Evolutionary conservation across 2,329 filamentous ascomycete species (phyloP).

Genomic region (Cercospora sp.): DNA sequence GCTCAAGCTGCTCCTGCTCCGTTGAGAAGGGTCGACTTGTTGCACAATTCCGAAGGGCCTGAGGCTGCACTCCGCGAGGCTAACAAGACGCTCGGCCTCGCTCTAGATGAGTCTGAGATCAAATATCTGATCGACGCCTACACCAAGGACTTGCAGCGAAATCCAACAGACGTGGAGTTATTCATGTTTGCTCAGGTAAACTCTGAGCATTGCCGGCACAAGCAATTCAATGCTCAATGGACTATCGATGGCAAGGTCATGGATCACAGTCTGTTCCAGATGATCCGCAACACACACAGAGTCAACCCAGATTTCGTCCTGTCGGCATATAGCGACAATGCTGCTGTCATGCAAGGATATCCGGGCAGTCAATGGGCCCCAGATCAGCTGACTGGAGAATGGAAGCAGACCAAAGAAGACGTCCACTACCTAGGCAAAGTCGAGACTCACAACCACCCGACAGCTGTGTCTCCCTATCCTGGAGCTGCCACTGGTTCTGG

Average conservation of each 20-base stretch:
- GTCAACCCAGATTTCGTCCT: slow-evolving; percentile 77
- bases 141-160: slow-evolving; percentile 61
- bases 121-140: slow-evolving; percentile 90
- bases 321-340: slow-evolving; percentile 96
- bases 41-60: slow-evolving; percentile 54
- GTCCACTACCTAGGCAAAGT: slow-evolving; percentile 91
- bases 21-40: slow-evolving; percentile 72
- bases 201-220: slow-evolving; percentile 86
- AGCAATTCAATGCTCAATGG: slow-evolving; percentile 97
- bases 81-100: slow-evolving; percentile 80
- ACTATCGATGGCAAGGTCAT: slow-evolving; percentile 84
- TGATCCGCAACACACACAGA: slow-evolving; percentile 94
- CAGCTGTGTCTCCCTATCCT: slow-evolving; percentile 88
- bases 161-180: slow-evolving; percentile 85
- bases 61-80: slow-evolving; percentile 74
- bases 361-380: slow-evolving; percentile 81
- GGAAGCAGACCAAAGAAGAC: slow-evolving; percentile 81
- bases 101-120: slow-evolving; percentile 84
- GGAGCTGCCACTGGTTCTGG: slow-evolving; percentile 94
- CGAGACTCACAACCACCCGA: slow-evolving; percentile 97
- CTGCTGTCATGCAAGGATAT: slow-evolving; percentile 80
- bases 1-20: slow-evolving; percentile 64
- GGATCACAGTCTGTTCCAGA: slow-evolving; percentile 80
- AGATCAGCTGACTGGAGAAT: slow-evolving; percentile 80
- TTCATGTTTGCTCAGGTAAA: slow-evolving; percentile 99